Evolutionary conservation across 805 yeast species (phyloP), one percentile per base, ranked within the genome.

Genomic region (Kodamaea restingae): DNA sequence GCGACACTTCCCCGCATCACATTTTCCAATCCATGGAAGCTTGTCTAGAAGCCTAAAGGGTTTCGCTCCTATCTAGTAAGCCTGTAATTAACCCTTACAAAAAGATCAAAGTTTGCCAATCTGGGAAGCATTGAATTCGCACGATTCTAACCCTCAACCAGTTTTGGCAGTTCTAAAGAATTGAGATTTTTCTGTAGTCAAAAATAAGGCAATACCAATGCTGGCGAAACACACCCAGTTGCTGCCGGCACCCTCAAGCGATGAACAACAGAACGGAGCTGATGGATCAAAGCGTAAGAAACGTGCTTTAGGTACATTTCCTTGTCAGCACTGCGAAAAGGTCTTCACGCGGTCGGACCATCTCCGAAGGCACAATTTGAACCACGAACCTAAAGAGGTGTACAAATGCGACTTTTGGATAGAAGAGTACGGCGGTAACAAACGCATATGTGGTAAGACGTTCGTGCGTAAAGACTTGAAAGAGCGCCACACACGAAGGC

Each of bases 401-500:
- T 80, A 70, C 51, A 64, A 63, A 18, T 81, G 88, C 53, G 84
- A 56, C 70, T 78, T 52, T 43, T 58, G 47, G 54, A 63, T 61
- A 40, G 80, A 46, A 66, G 76, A 52, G 28, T 51, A 48, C 21
- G 58, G 54, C 14, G 70, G 70, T 3, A 44, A 40, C 18, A 66
- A 66, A 56, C 61, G 70, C 8, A 60, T 61, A 3, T 81, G 88
- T 52, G 63, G 68, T 1, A 78, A 77, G 54, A 75, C 81, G 0
- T 81, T 81, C 63, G 87, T 81, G 0, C 58, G 88, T 29, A 71
- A 67, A 40, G 88, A 81, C 52, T 58, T 81, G 32, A 63, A 70
- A 18, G 73, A 67, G 28, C 42, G 73, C 22, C 73, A 69, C 42
- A 45, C 47, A 15, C 55, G 51, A 39, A 43, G 71, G 17, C 71